These are phyloP conservation scores for Blakeslea trispora DNA, from an alignment of 371 early-diverging fungal genomes.

Conservation along the genomic window DNA sequence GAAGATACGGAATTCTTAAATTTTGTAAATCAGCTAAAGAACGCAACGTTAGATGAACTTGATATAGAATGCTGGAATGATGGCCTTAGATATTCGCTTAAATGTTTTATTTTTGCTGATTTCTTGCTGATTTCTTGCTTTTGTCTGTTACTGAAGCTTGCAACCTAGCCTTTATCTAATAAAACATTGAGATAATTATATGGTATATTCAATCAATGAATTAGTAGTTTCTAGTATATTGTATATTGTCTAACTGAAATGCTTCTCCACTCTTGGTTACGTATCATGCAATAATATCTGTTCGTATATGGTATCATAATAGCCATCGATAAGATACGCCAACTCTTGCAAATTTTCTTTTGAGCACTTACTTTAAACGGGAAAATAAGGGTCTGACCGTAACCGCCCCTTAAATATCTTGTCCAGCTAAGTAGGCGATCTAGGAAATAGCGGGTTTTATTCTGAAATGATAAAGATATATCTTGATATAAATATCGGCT, in stretches of 20 bases:
- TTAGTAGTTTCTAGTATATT: too few species aligned
- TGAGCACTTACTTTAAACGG: slow-evolving; percentile 6
- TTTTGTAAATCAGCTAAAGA: slow-evolving; percentile 4
- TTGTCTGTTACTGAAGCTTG: too few species aligned
- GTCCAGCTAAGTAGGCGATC: not conserved
- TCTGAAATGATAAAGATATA: too few species aligned
- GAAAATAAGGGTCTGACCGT: slow-evolving; percentile 22
- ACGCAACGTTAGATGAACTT: not conserved
- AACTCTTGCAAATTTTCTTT: not conserved
- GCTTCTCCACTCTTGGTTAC: too few species aligned
- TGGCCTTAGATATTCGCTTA: not conserved
- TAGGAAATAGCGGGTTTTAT: too few species aligned
- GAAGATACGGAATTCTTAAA: slow-evolving; percentile 14
- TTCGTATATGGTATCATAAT: not conserved
- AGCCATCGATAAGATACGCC: not conserved
- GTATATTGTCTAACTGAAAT: too few species aligned
- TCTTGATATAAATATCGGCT: slow-evolving; percentile 1
- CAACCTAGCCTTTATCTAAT: too few species aligned
- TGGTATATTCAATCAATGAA: too few species aligned
- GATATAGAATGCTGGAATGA: not conserved
- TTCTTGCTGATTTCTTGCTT: too few species aligned
- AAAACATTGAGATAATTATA: too few species aligned
- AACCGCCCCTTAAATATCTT: slow-evolving; percentile 17
- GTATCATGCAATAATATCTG: too few species aligned
- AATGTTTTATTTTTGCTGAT: too few species aligned